phyloP scores from a whole-genome alignment of 352 stramenopile species.

The Phytopythium oedochilum region DNA sequence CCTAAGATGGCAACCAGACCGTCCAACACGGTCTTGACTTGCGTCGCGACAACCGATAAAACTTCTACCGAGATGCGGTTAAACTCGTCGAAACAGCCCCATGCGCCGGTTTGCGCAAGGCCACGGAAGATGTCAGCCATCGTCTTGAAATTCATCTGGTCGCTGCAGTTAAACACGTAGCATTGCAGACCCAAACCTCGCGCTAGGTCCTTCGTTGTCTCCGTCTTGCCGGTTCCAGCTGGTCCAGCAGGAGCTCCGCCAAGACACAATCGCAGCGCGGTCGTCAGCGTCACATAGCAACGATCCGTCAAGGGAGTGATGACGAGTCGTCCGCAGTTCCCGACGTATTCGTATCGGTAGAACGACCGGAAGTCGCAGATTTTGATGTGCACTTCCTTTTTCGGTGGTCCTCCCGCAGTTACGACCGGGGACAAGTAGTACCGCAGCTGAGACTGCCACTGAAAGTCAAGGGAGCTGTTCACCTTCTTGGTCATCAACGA shows the following conservation, averaged over 20 bases:
- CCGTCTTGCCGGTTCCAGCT: too few relatives aligned
- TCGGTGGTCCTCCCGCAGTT: slow-evolving; percentile 20
- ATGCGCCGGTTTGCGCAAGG: slow-evolving; percentile 92
- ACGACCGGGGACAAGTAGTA: slow-evolving; percentile 84
- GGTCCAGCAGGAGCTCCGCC: slow-evolving; percentile 74
- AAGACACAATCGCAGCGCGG: slow-evolving; percentile 68
- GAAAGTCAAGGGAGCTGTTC: slow-evolving; percentile 88
- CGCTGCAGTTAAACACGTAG: slow-evolving; percentile 88
- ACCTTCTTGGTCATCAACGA: slow-evolving; percentile 92
- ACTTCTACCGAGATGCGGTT: slow-evolving; percentile 97
- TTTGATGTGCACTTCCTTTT: slow-evolving; percentile 80
- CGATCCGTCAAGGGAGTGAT: slow-evolving; percentile 83
- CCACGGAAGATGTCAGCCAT: slow-evolving; percentile 96
- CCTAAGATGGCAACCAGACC: slow-evolving; percentile 25
- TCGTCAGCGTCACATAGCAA: slow-evolving; percentile 85
- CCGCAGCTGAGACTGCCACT: slow-evolving; percentile 94
- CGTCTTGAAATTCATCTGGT: slow-evolving; percentile 94
- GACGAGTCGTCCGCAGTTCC: slow-evolving; percentile 89
- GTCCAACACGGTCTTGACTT: slow-evolving; percentile 98
- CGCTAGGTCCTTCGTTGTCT: slow-evolving; percentile 83
- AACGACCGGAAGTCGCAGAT: slow-evolving; percentile 90
- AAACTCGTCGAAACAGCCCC: slow-evolving; percentile 97
- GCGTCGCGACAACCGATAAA: slow-evolving; percentile 93
- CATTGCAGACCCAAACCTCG: slow-evolving; percentile 71
- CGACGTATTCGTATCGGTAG: slow-evolving; percentile 96